Percentiles rank a stretch among this genome's conserved stretches.
Conservation (phyloP, 805 yeast species). For the Kuraishia ogatae region DNA sequence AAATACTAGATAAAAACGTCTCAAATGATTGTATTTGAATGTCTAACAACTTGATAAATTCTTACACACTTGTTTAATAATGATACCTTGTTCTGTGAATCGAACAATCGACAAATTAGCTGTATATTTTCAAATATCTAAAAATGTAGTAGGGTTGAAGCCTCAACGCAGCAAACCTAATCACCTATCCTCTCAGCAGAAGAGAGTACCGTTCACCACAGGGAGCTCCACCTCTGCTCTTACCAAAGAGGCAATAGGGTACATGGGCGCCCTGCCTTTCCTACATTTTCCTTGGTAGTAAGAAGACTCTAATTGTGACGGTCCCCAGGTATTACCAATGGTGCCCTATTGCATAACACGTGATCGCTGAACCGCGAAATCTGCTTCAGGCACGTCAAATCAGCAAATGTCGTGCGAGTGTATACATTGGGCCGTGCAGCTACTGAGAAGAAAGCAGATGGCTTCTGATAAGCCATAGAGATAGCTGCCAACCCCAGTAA, state of each 20-base stretch:
- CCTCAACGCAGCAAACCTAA: background rate
- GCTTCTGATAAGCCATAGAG: too few species aligned
- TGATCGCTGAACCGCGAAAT: too few species aligned
- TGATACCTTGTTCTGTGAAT: background rate
- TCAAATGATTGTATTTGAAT: background rate
- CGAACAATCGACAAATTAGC: background rate
- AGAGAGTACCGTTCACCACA: background rate
- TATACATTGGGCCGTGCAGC: too few species aligned
- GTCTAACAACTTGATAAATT: background rate
- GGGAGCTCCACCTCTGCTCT: background rate
- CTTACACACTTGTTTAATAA: background rate
- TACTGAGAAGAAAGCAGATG: too few species aligned
- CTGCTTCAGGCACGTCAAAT: too few species aligned
- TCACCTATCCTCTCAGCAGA: background rate
- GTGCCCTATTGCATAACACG: background rate
- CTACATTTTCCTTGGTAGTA: background rate
- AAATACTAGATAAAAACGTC: background rate
- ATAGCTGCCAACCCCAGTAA: too few species aligned
- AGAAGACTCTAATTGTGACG: background rate
- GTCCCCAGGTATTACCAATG: background rate
- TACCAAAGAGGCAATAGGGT: background rate
- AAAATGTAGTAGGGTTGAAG: background rate
- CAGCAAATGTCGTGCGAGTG: too few species aligned
- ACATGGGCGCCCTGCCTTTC: background rate
- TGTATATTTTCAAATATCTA: background rate